Conservation (phyloP, 345 rosid species). For the Citrus sinensis region DNA sequence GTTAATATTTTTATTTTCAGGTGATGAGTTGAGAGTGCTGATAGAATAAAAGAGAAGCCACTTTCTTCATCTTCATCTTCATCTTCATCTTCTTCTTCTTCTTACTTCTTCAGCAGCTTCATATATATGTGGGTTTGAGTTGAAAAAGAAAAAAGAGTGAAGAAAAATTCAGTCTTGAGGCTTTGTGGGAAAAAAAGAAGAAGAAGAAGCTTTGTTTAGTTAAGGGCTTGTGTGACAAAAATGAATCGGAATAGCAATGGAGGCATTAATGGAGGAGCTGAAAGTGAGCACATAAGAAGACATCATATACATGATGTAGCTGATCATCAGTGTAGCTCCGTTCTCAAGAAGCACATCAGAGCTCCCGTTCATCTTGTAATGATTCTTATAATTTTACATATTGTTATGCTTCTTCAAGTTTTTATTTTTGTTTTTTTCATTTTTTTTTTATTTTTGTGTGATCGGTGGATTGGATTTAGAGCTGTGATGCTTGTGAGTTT, state of each 20-base stretch:
- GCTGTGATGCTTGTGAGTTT: constrained; percentile 2
- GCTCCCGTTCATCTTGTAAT: constrained; percentile 93
- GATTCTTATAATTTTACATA: not conserved
- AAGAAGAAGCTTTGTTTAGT: not conserved
- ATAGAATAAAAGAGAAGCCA: not conserved
- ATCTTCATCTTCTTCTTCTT: not conserved
- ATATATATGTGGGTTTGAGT: constrained; percentile 2
- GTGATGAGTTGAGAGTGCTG: not conserved
- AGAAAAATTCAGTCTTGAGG: not conserved
- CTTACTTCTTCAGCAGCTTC: not conserved
- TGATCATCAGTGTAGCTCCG: constrained; percentile 77
- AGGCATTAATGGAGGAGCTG: constrained; percentile 26
- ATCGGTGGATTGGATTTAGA: not conserved
- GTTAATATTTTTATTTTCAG: not conserved
- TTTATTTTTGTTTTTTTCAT: not conserved
- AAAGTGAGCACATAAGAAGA: constrained; percentile 55
- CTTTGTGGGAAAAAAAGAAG: too few relatives aligned
- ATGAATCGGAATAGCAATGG: constrained; percentile 41
- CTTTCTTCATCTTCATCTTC: not conserved
- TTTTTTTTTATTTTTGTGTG: not conserved
- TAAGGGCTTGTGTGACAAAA: constrained; percentile 21
- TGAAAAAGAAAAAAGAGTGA: not conserved
- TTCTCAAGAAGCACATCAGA: constrained; percentile 77
- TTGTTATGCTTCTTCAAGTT: not conserved
- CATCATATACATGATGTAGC: constrained; percentile 58